These are phyloP conservation scores for Rhizoctonia solani DNA, from an alignment of 1,284 basidiomycete species.

Conservation along the genomic window DNA sequence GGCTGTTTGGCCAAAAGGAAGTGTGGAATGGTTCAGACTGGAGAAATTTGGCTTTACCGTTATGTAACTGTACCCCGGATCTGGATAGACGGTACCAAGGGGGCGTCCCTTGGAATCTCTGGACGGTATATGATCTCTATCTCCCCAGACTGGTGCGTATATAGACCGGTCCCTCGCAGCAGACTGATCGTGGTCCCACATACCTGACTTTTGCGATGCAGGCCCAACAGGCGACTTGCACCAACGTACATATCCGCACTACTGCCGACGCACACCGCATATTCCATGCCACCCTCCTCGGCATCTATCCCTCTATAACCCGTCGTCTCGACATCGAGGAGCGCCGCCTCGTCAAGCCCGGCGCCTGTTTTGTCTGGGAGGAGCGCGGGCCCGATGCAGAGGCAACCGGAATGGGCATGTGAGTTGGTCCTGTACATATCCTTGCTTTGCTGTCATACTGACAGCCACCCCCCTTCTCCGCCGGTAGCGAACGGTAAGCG, in stretches of 20 bases:
- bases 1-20: slow-evolving; percentile 2
- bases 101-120: no score
- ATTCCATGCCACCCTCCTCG: slow-evolving; percentile 72
- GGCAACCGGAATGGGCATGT: slow-evolving; percentile 47
- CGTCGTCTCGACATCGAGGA: slow-evolving; percentile 78
- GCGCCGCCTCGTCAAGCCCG: slow-evolving; percentile 62
- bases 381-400: slow-evolving; percentile 75
- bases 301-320: slow-evolving; percentile 70
- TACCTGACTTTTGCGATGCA: no score
- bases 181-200: background rate
- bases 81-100: no score
- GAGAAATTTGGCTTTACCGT: background rate
- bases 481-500: slow-evolving; percentile 28
- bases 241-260: slow-evolving; percentile 50
- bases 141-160: no score
- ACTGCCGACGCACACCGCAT: slow-evolving; percentile 72
- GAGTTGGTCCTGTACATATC: no score
- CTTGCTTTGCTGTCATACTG: background rate
- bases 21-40: slow-evolving; percentile 11
- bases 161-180: background rate
- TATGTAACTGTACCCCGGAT: slow-evolving; percentile 5
- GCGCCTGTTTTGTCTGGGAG: slow-evolving; percentile 84
- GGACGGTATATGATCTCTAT: no score
- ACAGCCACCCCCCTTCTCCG: background rate
- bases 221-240: slow-evolving; percentile 47